phyloP scores from a whole-genome alignment of 768 basidiomycete species.

The Kwoniella bestiolae region DNA sequence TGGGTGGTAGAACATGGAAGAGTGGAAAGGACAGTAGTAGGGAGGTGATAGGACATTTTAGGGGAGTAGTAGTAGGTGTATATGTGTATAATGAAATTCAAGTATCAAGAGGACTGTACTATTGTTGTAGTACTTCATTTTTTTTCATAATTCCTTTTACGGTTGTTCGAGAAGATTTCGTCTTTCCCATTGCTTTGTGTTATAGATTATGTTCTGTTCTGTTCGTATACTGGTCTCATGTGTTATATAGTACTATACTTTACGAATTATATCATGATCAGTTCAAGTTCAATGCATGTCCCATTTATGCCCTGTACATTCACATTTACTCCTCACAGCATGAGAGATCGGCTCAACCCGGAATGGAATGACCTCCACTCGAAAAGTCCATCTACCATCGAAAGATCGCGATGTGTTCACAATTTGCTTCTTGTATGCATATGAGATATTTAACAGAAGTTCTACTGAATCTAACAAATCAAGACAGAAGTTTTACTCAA shows the following conservation, averaged over 20 bases:
- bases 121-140: not conserved
- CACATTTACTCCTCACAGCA: too few relatives aligned
- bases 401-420: not conserved
- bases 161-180: not conserved
- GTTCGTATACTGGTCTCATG: not conserved
- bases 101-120: too few relatives aligned
- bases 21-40: not conserved
- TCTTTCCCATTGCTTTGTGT: not conserved
- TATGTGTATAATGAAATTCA: not conserved
- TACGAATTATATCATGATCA: not conserved
- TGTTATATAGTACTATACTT: not conserved
- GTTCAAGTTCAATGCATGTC: not conserved
- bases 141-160: not conserved
- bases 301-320: too few relatives aligned
- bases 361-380: slow-evolving; percentile 13
- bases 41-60: not conserved
- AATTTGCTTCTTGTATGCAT: not conserved
- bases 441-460: too few relatives aligned
- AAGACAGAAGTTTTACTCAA: not conserved
- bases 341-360: not conserved
- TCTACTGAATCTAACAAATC: too few relatives aligned
- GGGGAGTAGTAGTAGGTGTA: not conserved
- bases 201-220: not conserved
- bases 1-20: too few relatives aligned
- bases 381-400: slow-evolving; percentile 7